Conservation (phyloP, 2,329 filamentous ascomycete species). For the Talaromyces albobiverticillius region DNA sequence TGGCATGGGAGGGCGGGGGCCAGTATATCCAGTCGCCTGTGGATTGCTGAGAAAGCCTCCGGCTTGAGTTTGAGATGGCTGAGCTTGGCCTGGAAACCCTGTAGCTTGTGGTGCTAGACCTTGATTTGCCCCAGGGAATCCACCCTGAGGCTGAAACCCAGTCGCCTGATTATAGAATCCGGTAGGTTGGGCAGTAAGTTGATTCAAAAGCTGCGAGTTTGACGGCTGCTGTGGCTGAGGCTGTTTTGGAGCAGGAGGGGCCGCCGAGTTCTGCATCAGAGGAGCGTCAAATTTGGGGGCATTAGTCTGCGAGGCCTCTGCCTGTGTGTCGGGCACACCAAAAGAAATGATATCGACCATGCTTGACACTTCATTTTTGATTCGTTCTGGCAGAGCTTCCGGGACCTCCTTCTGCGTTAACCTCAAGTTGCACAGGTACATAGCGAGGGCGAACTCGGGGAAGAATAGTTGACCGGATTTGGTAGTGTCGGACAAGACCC, state of each 20-base stretch:
- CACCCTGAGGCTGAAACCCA: constrained; percentile 60
- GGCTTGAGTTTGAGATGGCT: constrained; percentile 63
- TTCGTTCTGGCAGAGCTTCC: constrained; percentile 69
- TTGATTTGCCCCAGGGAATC: constrained; percentile 41
- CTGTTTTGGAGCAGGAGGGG: constrained; percentile 57
- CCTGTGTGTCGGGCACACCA: constrained; percentile 71
- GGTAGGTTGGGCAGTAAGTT: constrained; percentile 54
- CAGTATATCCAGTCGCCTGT: constrained; percentile 75
- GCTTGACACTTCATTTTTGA: constrained; percentile 95
- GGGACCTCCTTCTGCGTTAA: constrained; percentile 84
- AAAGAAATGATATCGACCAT: constrained; percentile 99
- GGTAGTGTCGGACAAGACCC: constrained; percentile 91
- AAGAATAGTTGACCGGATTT: constrained; percentile 95
- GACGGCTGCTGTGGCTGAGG: constrained; percentile 70
- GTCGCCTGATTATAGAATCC: constrained; percentile 62
- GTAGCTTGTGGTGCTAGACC: constrained; percentile 36
- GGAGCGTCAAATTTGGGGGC: constrained; percentile 67
- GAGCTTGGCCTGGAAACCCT: constrained; percentile 46
- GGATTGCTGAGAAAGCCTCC: constrained; percentile 71
- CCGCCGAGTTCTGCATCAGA: constrained; percentile 46
- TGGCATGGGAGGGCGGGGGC: constrained; percentile 74
- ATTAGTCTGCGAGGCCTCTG: constrained; percentile 56
- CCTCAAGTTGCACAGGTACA: constrained; percentile 97
- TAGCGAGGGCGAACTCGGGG: constrained; percentile 93
- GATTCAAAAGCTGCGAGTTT: constrained; percentile 60